Evolutionary conservation across 768 basidiomycete genomes (phyloP).

Genomic region (Serpula lacrymans): DNA sequence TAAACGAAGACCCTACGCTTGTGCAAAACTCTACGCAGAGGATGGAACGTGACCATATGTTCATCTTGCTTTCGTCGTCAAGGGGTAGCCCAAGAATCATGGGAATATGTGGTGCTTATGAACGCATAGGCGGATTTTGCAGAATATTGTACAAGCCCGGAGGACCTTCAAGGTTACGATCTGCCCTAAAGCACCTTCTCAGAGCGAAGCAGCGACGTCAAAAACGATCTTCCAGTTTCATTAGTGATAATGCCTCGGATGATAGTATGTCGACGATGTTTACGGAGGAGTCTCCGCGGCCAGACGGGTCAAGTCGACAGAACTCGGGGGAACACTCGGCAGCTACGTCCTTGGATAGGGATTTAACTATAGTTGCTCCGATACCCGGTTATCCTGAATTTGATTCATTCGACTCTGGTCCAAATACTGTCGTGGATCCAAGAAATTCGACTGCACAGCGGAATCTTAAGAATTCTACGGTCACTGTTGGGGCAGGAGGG

Average conservation of each 20-base stretch:
- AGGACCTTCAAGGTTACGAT: slow-evolving; percentile 72
- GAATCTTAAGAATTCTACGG: slow-evolving; percentile 36
- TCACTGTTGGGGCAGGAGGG: slow-evolving; percentile 57
- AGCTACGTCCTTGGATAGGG: no score
- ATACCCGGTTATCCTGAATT: slow-evolving; percentile 13
- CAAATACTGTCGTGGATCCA: slow-evolving; percentile 11
- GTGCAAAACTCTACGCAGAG: slow-evolving; percentile 55
- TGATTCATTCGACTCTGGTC: slow-evolving; percentile 14
- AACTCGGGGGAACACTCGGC: slow-evolving; percentile 7
- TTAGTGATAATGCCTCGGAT: slow-evolving; percentile 16
- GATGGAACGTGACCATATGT: slow-evolving; percentile 58
- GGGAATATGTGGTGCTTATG: slow-evolving; percentile 65
- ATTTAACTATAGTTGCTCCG: no score
- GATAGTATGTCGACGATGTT: slow-evolving; percentile 24
- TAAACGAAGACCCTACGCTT: slow-evolving; percentile 72
- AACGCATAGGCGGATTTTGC: slow-evolving; percentile 81
- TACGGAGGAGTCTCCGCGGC: no score
- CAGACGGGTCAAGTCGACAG: no score
- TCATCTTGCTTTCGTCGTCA: slow-evolving; percentile 71
- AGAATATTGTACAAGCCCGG: slow-evolving; percentile 88
- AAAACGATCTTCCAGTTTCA: slow-evolving; percentile 18
- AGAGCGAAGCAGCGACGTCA: slow-evolving; percentile 29
- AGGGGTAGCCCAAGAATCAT: slow-evolving; percentile 65
- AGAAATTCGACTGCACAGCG: slow-evolving; percentile 13
- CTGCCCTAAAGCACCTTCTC: slow-evolving; percentile 51